phyloP scores from a whole-genome alignment of 768 basidiomycete species.

The Lactarius deliciosus region DNA sequence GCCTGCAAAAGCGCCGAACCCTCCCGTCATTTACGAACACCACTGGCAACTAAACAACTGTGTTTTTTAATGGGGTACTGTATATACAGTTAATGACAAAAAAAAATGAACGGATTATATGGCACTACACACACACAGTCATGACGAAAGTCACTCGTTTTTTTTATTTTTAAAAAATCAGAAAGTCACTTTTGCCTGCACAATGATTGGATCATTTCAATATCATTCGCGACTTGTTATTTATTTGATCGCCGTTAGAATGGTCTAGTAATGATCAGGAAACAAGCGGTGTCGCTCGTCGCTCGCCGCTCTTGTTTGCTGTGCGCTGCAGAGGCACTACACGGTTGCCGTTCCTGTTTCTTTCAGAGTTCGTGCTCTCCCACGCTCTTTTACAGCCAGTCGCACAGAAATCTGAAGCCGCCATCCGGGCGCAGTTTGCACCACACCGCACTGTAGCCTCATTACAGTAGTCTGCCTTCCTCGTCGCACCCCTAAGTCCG shows the following conservation, averaged over 20 bases:
- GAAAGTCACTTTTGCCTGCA: not conserved
- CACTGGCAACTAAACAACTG: not conserved
- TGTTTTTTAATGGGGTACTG: not conserved
- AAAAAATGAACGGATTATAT: not conserved
- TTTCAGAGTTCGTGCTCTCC: not conserved
- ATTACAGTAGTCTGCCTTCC: not conserved
- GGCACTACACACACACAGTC: not conserved
- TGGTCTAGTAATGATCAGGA: slow-evolving; percentile 27
- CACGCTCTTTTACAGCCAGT: not conserved
- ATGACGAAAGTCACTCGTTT: too few relatives aligned
- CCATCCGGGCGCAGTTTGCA: not conserved
- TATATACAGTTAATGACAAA: not conserved
- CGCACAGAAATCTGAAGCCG: not conserved
- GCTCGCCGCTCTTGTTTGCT: not conserved
- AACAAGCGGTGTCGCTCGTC: slow-evolving; percentile 2
- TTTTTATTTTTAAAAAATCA: too few relatives aligned
- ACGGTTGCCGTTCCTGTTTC: not conserved
- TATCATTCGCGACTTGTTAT: not conserved
- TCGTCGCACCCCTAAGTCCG: too few relatives aligned
- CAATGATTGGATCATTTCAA: slow-evolving; percentile 6
- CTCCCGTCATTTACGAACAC: not conserved
- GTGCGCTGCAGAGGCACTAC: not conserved
- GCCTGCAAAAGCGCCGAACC: not conserved
- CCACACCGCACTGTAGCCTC: not conserved
- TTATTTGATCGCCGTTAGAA: slow-evolving; percentile 28